Evolutionary conservation across 2,329 filamentous ascomycete species (phyloP), one percentile per base, ranked within the genome.

Genomic region (Sclerotinia nivalis): DNA sequence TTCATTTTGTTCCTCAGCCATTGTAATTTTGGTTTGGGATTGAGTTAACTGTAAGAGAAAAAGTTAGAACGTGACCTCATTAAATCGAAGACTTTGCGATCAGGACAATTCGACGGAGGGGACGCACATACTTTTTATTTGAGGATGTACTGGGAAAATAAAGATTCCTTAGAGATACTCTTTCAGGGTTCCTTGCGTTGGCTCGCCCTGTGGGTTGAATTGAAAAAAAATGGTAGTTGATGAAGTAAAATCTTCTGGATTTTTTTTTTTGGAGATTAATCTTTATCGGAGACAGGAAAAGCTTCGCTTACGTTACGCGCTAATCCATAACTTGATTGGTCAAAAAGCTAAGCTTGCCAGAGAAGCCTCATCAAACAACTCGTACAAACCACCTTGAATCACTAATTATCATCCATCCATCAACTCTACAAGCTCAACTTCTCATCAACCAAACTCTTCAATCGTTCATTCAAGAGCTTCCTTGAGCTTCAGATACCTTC

Each of bases 141-240:
- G 31, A 66, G 55, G 47, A 66, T 31, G n/a, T 59, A 60, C 65
- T 47, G 25, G 20, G 54, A 9, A 31, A 31, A 31, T 68, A 64
- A 64, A 34, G 68, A 52, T 43, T 66, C 54, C 28, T 55, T 4
- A 58, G 45, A 69, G 34, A 64, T 72, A 71, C 60, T n/a, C 58
- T 72, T 56, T 70, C 84, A 86, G 84, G 84, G 85, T 86, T 87
- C 85, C 84, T 86, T 87, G 84, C 85, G 83, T 84, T 86, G 82
- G 85, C 84, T 87, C 85, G 84, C 85, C 84, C 84, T 86, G 76
- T 81, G 80, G 47, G 74, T 73, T 74, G 55, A 61, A 62, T 62
- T 64, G 70, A 54, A 47, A 58, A 58, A 43, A 65, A 65, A 52
- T 60, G 54, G 34, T 65, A 47, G 52, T 69, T 62, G 43, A 66